Percentiles rank a stretch among this genome's conserved stretches.
phyloP scores from a whole-genome alignment of 1,284 basidiomycete species.

The Rhodotorula sp. region DNA sequence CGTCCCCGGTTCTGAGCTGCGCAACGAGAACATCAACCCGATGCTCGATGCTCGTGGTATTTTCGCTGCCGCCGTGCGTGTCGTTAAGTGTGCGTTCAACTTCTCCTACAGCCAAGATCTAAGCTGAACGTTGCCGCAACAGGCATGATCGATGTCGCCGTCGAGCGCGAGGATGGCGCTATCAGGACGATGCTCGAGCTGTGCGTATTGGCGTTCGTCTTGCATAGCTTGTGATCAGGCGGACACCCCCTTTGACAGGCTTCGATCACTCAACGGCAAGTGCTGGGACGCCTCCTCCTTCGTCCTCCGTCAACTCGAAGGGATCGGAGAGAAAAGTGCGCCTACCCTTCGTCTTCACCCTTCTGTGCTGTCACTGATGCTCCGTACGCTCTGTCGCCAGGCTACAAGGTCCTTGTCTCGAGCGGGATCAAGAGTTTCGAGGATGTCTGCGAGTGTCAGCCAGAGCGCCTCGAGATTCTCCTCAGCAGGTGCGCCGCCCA shows the following conservation, averaged over 20 bases:
- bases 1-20: constrained; percentile 32
- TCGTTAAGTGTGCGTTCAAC: constrained; percentile 30
- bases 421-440: constrained; percentile 27
- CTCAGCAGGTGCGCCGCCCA: constrained; percentile 21
- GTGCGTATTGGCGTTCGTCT: constrained; percentile 16
- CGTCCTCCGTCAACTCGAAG: constrained; percentile 47
- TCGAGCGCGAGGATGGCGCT: constrained; percentile 32
- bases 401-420: constrained; percentile 23
- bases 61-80: constrained; percentile 28
- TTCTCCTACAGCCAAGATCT: neutral
- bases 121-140: neutral
- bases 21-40: constrained; percentile 32
- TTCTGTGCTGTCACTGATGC: neutral
- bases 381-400: neutral
- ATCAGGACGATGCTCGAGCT: constrained; percentile 38
- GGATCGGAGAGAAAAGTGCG: constrained; percentile 45
- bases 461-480: constrained; percentile 28
- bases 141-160: constrained; percentile 40
- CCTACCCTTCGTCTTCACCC: neutral
- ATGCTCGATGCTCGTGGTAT: constrained; percentile 29
- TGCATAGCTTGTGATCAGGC: too few relatives aligned
- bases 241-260: constrained; percentile 19
- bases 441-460: constrained; percentile 24
- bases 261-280: constrained; percentile 45
- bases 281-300: constrained; percentile 47